phyloP scores from a whole-genome alignment of 1,284 basidiomycete species.

The Leccinum fallax region DNA sequence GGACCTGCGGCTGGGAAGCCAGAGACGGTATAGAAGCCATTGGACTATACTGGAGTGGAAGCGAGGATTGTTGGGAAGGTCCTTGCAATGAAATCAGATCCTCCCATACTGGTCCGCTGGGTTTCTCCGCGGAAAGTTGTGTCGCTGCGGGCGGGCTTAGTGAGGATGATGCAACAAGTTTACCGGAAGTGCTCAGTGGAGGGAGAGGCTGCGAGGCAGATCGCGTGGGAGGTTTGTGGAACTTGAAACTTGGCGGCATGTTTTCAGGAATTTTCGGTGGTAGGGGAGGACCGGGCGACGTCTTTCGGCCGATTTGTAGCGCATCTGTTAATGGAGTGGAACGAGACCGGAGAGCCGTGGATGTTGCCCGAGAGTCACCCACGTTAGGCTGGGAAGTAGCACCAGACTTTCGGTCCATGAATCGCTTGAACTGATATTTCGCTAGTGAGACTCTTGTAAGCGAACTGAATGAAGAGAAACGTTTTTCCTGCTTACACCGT shows the following conservation, averaged over 20 bases:
- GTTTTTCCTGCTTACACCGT: constrained; percentile 48
- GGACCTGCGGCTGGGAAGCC: constrained; percentile 15
- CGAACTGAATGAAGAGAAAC: background rate
- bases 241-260: constrained; percentile 22
- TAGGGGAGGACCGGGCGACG: constrained; percentile 28
- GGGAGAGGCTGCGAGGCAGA: constrained; percentile 37
- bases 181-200: constrained; percentile 19
- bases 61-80: constrained; percentile 47
- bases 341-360: constrained; percentile 16
- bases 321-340: constrained; percentile 13
- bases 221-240: constrained; percentile 22
- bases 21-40: background rate
- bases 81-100: constrained; percentile 54
- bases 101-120: constrained; percentile 46
- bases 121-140: constrained; percentile 21
- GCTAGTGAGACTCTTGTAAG: constrained; percentile 40
- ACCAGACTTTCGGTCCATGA: constrained; percentile 42
- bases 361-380: constrained; percentile 48
- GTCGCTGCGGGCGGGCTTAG: constrained; percentile 12
- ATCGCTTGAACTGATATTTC: constrained; percentile 75
- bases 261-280: constrained; percentile 35
- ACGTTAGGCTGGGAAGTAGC: constrained; percentile 40
- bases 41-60: constrained; percentile 53
- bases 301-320: constrained; percentile 10
- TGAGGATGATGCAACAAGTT: constrained; percentile 10